These are phyloP conservation scores for Leptographium flavum DNA, from an alignment of 2,329 filamentous ascomycete species.

Conservation along the genomic window DNA sequence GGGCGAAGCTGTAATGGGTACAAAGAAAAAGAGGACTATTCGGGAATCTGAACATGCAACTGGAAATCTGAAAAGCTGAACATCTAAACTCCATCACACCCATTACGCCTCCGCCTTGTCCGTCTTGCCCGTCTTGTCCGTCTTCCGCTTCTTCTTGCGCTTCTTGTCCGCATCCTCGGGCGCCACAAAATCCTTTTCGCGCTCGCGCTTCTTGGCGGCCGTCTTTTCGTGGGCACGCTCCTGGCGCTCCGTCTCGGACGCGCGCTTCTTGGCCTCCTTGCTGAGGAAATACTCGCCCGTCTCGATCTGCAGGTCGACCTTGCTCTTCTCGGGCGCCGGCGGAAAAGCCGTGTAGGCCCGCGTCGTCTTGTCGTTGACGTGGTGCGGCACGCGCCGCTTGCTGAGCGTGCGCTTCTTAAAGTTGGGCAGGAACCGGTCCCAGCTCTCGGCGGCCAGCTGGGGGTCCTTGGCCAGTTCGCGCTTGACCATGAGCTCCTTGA, in stretches of 20 bases:
- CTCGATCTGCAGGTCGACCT: constrained; percentile 96
- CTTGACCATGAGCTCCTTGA: constrained; percentile 69
- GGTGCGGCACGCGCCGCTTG: constrained; percentile 68
- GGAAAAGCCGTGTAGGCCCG: constrained; percentile 97
- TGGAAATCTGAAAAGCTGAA: no score
- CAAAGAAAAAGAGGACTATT: not conserved
- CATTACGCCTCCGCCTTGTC: not conserved
- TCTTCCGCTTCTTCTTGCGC: constrained; percentile 34
- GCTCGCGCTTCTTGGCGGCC: constrained; percentile 73
- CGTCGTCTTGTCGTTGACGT: constrained; percentile 84
- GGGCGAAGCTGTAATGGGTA: constrained; percentile 22
- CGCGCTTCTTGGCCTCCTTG: constrained; percentile 83
- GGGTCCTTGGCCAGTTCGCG: constrained; percentile 69
- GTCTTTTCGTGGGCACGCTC: constrained; percentile 80
- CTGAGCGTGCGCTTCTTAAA: constrained; percentile 89
- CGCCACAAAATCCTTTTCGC: constrained; percentile 74
- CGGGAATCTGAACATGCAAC: not conserved
- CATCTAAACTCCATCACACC: no score
- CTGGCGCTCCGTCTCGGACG: constrained; percentile 61
- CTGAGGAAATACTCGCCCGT: constrained; percentile 91
- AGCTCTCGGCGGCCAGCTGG: constrained; percentile 72
- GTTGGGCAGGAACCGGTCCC: constrained; percentile 91
- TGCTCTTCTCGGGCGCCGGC: constrained; percentile 94
- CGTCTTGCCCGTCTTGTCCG: not conserved
- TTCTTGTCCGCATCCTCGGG: constrained; percentile 64